Percentiles rank a stretch among this genome's conserved stretches.
Conservation (phyloP, 2,329 filamentous ascomycete genomes). For the Apiospora phragmitis region DNA sequence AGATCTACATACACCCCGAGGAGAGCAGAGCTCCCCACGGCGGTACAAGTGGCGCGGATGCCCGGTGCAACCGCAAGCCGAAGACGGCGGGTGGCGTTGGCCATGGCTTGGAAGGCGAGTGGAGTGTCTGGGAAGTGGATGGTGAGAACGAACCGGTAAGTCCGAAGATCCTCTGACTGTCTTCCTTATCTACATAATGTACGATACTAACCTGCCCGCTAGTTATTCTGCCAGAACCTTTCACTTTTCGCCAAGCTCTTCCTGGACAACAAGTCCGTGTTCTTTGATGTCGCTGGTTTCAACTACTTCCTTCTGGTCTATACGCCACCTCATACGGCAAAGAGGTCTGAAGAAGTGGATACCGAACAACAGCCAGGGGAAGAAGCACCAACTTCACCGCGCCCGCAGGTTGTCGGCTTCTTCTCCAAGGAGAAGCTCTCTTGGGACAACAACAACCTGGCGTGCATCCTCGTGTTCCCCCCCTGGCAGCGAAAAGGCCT, state of each 20-base stretch:
- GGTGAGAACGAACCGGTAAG: slow-evolving; percentile 77
- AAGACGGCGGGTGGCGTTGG: slow-evolving; percentile 42
- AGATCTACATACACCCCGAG: slow-evolving; percentile 69
- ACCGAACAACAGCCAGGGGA: neutral
- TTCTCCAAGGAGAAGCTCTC: slow-evolving; percentile 99
- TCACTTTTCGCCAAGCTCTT: slow-evolving; percentile 97
- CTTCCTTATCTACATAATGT: too few relatives aligned
- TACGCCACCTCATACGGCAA: slow-evolving; percentile 48
- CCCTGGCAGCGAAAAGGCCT: slow-evolving; percentile 92
- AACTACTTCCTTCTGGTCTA: slow-evolving; percentile 92
- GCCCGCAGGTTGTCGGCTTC: slow-evolving; percentile 78
- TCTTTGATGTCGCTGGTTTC: slow-evolving; percentile 94
- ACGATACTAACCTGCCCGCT: slow-evolving; percentile 17
- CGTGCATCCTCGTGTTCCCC: slow-evolving; percentile 93
- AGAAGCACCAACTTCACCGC: slow-evolving; percentile 14
- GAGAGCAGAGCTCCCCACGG: slow-evolving; percentile 42
- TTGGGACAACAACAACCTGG: slow-evolving; percentile 97
- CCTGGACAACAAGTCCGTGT: slow-evolving; percentile 96
- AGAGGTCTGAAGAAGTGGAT: neutral
- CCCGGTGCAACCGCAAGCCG: neutral
- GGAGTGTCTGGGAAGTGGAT: slow-evolving; percentile 90
- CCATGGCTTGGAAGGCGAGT: slow-evolving; percentile 55
- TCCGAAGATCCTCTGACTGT: slow-evolving; percentile 18
- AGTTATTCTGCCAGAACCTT: slow-evolving; percentile 91
- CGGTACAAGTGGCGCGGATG: slow-evolving; percentile 29